Percentiles rank a stretch among this genome's conserved stretches.
Conservation (phyloP, 2,329 filamentous ascomycete genomes). For the Sclerotinia nivalis region DNA sequence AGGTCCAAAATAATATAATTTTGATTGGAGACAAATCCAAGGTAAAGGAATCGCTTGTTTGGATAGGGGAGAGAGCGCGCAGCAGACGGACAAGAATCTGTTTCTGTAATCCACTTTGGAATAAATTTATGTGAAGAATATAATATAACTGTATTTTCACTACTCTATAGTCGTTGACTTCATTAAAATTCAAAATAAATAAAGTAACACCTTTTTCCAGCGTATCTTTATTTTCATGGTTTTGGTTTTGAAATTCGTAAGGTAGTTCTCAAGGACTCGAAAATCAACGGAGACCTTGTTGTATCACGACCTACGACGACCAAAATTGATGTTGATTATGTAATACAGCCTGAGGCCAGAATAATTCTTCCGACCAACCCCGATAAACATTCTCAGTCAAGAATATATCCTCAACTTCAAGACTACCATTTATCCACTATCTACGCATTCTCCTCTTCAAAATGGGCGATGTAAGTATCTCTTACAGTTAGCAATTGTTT, state of each 20-base stretch:
- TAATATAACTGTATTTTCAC: neutral
- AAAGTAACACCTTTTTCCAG: neutral
- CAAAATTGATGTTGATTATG: neutral
- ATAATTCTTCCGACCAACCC: conserved; percentile 18
- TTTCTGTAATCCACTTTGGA: neutral
- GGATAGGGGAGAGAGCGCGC: neutral
- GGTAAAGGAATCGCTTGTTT: neutral
- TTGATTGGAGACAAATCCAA: neutral
- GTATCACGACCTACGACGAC: no score
- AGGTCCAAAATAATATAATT: neutral
- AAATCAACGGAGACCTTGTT: no score
- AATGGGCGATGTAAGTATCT: conserved; percentile 21
- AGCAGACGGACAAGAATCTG: neutral
- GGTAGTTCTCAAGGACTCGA: neutral
- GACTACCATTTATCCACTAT: conserved; percentile 13
- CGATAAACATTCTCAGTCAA: conserved; percentile 24
- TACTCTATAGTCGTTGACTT: no score
- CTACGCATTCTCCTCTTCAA: conserved; percentile 5
- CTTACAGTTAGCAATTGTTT: neutral
- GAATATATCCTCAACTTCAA: conserved; percentile 18
- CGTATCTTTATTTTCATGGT: no score
- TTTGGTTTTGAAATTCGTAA: neutral
- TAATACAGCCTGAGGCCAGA: conserved; percentile 9
- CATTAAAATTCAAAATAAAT: no score
- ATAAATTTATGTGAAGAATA: neutral